Percentiles rank a stretch among this genome's conserved stretches.
phyloP scores from a whole-genome alignment of 225 moss, liverwort and hornwort species.

The Bryoerythrophyllum caledonicum region DNA sequence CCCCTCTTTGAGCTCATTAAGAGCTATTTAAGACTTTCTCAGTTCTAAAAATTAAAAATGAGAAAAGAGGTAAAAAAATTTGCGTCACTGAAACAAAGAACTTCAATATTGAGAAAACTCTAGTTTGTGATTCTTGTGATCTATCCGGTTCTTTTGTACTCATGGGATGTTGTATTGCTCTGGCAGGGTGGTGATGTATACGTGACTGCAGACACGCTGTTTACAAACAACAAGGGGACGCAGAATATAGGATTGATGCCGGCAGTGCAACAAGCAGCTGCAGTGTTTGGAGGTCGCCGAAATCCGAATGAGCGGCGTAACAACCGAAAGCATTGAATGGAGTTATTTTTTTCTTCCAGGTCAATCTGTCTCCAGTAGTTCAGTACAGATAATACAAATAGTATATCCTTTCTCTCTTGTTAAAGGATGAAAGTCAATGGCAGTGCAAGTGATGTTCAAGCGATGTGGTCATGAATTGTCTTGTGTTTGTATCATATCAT shows the following conservation, averaged over 20 bases:
- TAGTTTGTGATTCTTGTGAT: not conserved
- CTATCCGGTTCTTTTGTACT: not conserved
- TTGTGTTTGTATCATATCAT: not conserved
- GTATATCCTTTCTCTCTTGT: not conserved
- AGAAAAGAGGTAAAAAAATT: no score
- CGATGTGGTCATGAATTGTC: not conserved
- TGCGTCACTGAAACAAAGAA: no score
- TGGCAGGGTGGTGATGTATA: constrained; percentile 67
- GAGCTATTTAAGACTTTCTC: no score
- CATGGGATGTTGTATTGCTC: constrained; percentile 11
- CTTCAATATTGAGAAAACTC: no score
- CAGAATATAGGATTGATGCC: constrained; percentile 57
- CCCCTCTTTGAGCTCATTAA: no score
- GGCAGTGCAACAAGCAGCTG: constrained; percentile 55
- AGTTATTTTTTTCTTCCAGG: not conserved
- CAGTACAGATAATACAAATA: not conserved
- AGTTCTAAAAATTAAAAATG: no score
- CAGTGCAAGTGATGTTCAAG: not conserved
- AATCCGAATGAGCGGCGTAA: constrained; percentile 56
- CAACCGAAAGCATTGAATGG: constrained; percentile 41
- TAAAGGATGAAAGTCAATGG: not conserved
- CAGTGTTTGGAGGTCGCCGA: constrained; percentile 44
- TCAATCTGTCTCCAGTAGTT: constrained; percentile 9
- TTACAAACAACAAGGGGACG: constrained; percentile 45
- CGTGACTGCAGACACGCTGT: constrained; percentile 63